phyloP scores from a whole-genome alignment of 1,139 yeast species.

The Candida glucosophila region DNA sequence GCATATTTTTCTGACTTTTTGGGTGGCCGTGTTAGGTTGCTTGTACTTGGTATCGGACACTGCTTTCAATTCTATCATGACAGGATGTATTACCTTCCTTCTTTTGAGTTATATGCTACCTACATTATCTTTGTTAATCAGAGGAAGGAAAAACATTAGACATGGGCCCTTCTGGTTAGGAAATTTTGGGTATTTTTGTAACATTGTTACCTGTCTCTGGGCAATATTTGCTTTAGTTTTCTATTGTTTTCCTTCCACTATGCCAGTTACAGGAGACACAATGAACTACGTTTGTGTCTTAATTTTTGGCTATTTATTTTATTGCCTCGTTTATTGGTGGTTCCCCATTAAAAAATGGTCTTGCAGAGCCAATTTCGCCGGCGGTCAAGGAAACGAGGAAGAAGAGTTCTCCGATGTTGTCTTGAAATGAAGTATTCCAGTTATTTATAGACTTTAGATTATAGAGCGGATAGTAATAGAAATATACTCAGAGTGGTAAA shows the following conservation, averaged over 20 bases:
- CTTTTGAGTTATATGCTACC: slow-evolving; percentile 35
- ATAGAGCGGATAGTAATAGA: too few species aligned
- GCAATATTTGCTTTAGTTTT: slow-evolving; percentile 51
- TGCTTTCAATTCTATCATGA: slow-evolving; percentile 39
- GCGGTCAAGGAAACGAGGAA: slow-evolving; percentile 36
- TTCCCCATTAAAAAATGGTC: slow-evolving; percentile 34
- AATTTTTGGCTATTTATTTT: slow-evolving; percentile 44
- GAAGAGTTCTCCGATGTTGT: slow-evolving; percentile 41
- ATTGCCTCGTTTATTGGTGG: slow-evolving; percentile 52
- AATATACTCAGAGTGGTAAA: too few species aligned
- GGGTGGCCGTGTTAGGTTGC: slow-evolving; percentile 33
- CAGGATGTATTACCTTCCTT: slow-evolving; percentile 37
- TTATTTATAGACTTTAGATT: too few species aligned
- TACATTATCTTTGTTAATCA: slow-evolving; percentile 40
- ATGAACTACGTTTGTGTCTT: slow-evolving; percentile 73
- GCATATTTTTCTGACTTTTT: slow-evolving; percentile 30
- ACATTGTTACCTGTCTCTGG: slow-evolving; percentile 50
- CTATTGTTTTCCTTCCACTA: slow-evolving; percentile 57
- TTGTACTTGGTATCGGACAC: slow-evolving; percentile 34
- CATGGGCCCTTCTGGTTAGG: slow-evolving; percentile 65
- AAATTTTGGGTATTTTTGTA: slow-evolving; percentile 46
- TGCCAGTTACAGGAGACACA: slow-evolving; percentile 53
- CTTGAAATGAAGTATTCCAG: too few species aligned
- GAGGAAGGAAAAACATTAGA: slow-evolving; percentile 50
- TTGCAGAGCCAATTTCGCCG: slow-evolving; percentile 35